Evolutionary conservation across 495 filamentous ascomycete genomes (phyloP).

Genomic region (Neurospora sp.): DNA sequence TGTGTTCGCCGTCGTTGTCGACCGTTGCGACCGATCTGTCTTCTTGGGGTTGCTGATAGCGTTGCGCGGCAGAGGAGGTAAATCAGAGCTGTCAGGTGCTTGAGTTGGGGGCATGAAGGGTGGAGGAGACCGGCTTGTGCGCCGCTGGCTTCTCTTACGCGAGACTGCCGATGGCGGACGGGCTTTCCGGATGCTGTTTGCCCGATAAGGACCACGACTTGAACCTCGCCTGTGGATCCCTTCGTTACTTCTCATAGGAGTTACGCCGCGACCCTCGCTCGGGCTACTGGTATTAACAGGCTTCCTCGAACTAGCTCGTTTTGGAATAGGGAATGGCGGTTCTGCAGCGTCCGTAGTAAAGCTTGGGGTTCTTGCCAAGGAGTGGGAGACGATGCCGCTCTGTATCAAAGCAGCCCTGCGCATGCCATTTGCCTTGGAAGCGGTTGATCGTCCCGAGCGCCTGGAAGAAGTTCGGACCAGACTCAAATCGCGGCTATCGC

Average conservation of each 20-base stretch:
- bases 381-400: constrained; percentile 63
- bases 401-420: constrained; percentile 62
- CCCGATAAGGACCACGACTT: constrained; percentile 33
- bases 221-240: constrained; percentile 31
- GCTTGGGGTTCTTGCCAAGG: constrained; percentile 67
- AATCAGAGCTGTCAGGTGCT: constrained; percentile 56
- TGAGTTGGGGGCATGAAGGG: constrained; percentile 55
- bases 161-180: constrained; percentile 70
- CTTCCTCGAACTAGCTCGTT: constrained; percentile 76
- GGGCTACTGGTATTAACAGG: constrained; percentile 53
- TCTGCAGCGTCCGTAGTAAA: constrained; percentile 48
- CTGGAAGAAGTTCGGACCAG: constrained; percentile 21
- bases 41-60: constrained; percentile 53
- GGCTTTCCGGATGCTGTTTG: constrained; percentile 63
- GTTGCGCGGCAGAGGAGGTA: constrained; percentile 66
- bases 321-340: constrained; percentile 86
- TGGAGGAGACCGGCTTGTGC: constrained; percentile 53
- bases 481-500: constrained; percentile 23
- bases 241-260: constrained; percentile 52
- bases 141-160: constrained; percentile 35
- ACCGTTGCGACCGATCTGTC: constrained; percentile 41
- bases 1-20: constrained; percentile 46
- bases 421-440: constrained; percentile 35
- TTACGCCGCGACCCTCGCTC: constrained; percentile 60
- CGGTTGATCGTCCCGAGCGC: constrained; percentile 21